Base-by-base conservation (phyloP, 1,284 basidiomycete genomes). In the Ceratobasidium sp. region DNA sequence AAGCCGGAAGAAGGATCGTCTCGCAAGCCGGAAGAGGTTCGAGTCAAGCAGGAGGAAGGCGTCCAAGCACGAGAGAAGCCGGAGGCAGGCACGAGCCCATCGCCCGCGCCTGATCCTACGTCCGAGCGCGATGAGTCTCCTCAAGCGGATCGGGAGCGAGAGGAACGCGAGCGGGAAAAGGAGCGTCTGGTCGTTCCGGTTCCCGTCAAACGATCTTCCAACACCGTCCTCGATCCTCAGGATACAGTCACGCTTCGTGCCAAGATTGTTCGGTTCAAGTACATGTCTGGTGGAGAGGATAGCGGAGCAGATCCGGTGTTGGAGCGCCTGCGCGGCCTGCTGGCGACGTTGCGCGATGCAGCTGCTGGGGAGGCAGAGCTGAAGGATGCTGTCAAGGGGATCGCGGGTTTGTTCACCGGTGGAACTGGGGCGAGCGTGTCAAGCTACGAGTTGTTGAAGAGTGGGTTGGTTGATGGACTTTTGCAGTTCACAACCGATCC, bases 361-460 rank as follows among this genome's bases (percentile, higher is more conserved):
- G 82, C 85, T 44, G 83, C 87, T 0, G 83, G 85, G n/a, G 90
- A 92, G 79, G 86, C 86, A 75, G 86, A 88, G 38, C 80, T 92
- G n/a, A 80, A 83, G 28, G 85, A 86, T 42, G 86, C 87, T 12
- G 81, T 97, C 28, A 83, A 84, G 71, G 88, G 90, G 74, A 83
- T 98, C 23, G 92, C 92, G 0, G 84, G 85, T 16, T 84, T 95
- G 54, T 96, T 99, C 79, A 89, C 89, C n/a, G 84, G 78, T 56
- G 51, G 86, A 38, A 51, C 53, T 33, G 85, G 88, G 76, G 86
- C 85, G 3, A 91, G 94, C 11, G 88, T 98, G 12, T 98, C 96
- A 0, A 97, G 95, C 80, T 99, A 98, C 76, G 97, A 99, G 82
- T 82, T 99, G 49, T 83, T 98, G 70, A 92, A 97, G 78, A 96